Base-by-base conservation (phyloP, 345 rosid genomes). In the Ceriops zippeliana region DNA sequence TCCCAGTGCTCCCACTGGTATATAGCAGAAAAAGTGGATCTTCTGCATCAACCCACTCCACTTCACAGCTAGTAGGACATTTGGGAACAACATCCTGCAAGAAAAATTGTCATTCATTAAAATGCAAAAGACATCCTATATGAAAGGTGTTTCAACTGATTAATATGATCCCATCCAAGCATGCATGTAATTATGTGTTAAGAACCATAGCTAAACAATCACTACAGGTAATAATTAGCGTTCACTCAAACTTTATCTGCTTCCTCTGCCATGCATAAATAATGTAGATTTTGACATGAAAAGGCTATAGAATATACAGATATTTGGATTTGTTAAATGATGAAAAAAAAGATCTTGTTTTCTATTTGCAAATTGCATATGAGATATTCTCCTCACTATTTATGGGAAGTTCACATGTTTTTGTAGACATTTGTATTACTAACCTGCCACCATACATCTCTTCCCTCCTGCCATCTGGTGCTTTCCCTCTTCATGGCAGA, bases 11-110 rank as follows among this genome's bases (percentile, higher is more conserved):
- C 73, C 99, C 99, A 70, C 99, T 95, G 46, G 99, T 95, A 76
- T 95, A 95, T 59, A 95, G 88, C 71, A 95, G 86, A 79, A 91
- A 95, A 68, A 90, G 80, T 52, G 98, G 93, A 88, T 91, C 97
- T 86, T 93, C 99, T 2, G 99, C 98, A 85, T 95, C 99, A 82
- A 91, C 90, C 99, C 99, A 95, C 86, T 90, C 96, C 58, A 91
- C 90, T 24, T 81, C 96, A 78, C 98, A 95, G 2, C 83, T 81
- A 17, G 90, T 86, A 66, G 97, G 89, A 82, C 83, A 95, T 63
- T 84, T 81, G 49, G 92, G 91, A 68, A 95, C 75, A 65, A 89
- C 82, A 73, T 95, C 99, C 98, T 95, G 80, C 63, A 69, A 65
- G 37, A 70, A 32, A 70, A 42, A 16, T 37, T 24, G 65, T 70